Percentiles rank a stretch among this genome's conserved stretches.
Evolutionary conservation across 129 eudicot species (phyloP).

Genomic region (Gnaphalium uliginosum): DNA sequence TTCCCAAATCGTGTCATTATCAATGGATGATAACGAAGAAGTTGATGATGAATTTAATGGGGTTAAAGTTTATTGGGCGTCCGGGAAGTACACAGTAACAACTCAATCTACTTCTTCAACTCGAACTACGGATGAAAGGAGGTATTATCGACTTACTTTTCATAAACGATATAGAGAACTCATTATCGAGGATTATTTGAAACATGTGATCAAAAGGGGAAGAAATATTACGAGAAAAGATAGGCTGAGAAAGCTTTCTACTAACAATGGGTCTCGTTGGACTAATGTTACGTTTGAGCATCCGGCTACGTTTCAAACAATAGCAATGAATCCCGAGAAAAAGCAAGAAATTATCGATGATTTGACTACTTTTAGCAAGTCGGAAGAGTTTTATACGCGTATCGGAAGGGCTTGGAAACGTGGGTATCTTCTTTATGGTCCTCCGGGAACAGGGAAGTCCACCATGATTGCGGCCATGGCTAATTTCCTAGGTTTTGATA

Average conservation of each 20-base stretch:
- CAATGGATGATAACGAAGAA: slow-evolving; percentile 51
- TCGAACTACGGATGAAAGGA: slow-evolving; percentile 34
- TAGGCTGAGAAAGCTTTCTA: slow-evolving; percentile 37
- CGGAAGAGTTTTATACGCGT: slow-evolving; percentile 32
- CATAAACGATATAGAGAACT: slow-evolving; percentile 43
- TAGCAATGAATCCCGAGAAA: slow-evolving; percentile 33
- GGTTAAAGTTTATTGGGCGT: slow-evolving; percentile 47
- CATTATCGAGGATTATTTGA: slow-evolving; percentile 31
- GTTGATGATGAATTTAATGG: slow-evolving; percentile 50
- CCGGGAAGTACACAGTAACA: slow-evolving; percentile 6
- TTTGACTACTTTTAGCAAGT: slow-evolving; percentile 34
- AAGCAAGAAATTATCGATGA: slow-evolving; percentile 39
- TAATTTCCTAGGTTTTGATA: slow-evolving; percentile 33
- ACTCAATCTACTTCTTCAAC: slow-evolving; percentile 15
- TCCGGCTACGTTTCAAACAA: slow-evolving; percentile 38
- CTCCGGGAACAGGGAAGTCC: slow-evolving; percentile 47
- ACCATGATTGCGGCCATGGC: slow-evolving; percentile 52
- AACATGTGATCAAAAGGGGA: slow-evolving; percentile 47
- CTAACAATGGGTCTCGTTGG: slow-evolving; percentile 36
- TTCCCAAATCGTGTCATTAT: slow-evolving; percentile 28
- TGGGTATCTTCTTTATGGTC: slow-evolving; percentile 45
- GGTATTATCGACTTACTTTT: slow-evolving; percentile 40
- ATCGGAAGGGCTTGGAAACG: slow-evolving; percentile 50
- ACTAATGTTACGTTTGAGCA: slow-evolving; percentile 40
- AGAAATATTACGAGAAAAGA: slow-evolving; percentile 34